Conservation (phyloP, 2,329 filamentous ascomycete species). For the Penicillium corylophilum region DNA sequence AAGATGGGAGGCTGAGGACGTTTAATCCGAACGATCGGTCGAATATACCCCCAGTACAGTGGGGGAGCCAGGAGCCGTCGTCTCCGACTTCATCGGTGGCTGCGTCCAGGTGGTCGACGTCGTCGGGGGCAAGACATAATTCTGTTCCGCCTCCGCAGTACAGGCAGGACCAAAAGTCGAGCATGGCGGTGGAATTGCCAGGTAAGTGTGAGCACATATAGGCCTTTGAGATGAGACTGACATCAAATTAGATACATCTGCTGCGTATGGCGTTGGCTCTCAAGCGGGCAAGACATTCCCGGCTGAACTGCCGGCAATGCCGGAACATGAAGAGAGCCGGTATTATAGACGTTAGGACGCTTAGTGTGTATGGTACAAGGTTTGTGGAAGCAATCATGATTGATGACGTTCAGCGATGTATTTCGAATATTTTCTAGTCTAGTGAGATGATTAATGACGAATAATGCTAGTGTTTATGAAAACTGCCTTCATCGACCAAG, state of each 20-base stretch:
- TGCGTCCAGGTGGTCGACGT: slow-evolving; percentile 1
- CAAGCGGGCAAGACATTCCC: neutral
- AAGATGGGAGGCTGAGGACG: slow-evolving; percentile 21
- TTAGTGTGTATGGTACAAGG: neutral
- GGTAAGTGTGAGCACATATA: slow-evolving; percentile 8
- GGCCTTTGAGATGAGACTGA: neutral
- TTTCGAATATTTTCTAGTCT: neutral
- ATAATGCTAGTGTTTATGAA: neutral
- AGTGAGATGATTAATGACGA: neutral
- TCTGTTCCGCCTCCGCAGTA: neutral
- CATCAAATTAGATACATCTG: neutral
- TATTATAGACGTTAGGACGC: neutral
- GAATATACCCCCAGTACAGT: neutral
- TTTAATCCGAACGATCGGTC: slow-evolving; percentile 21
- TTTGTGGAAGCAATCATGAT: neutral
- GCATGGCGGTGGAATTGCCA: slow-evolving; percentile 13
- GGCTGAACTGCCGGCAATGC: slow-evolving; percentile 6
- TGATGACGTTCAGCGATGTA: neutral
- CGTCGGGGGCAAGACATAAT: neutral
- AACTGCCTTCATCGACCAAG: neutral
- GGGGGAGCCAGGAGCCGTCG: neutral
- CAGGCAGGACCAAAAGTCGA: neutral
- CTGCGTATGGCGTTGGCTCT: neutral
- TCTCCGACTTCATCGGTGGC: slow-evolving; percentile 4
- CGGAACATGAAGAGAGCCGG: neutral